Evolutionary conservation across 257 asterid genomes (phyloP).

Genomic region (Scutellaria baicalensis): DNA sequence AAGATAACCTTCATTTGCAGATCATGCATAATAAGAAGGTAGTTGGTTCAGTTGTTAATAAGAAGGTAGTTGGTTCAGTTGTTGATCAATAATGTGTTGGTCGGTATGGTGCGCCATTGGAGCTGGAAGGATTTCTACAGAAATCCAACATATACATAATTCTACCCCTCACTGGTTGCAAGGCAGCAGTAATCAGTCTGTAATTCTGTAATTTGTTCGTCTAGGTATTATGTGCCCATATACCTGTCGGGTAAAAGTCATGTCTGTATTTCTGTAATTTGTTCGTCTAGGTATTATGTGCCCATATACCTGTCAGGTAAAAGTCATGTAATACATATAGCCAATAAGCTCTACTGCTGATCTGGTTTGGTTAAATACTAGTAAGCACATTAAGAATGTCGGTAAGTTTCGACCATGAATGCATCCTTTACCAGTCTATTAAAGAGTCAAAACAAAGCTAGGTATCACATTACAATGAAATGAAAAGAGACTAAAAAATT

Average conservation of each 20-base stretch:
- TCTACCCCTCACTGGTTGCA: neutral
- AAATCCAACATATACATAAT: neutral
- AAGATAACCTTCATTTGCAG: slow-evolving; percentile 10
- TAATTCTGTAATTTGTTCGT: slow-evolving; percentile 4
- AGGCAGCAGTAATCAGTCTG: neutral
- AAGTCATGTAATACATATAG: neutral
- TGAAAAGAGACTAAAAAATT: neutral
- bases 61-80: neutral
- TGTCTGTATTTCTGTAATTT: no score
- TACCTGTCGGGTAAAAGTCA: neutral
- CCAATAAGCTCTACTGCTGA: neutral
- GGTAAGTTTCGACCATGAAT: neutral
- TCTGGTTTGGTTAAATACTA: neutral
- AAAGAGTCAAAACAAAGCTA: neutral
- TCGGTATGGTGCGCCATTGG: neutral
- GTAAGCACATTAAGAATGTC: neutral
- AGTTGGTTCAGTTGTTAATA: no score
- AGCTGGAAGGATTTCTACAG: slow-evolving; percentile 2
- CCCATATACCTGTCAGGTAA: neutral
- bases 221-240: neutral
- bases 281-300: neutral
- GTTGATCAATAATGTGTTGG: slow-evolving; percentile 18
- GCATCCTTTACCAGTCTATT: neutral
- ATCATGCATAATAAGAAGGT: neutral
- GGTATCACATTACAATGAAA: neutral